Conservation (phyloP, 257 asterid genomes). For the Rhazya stricta region DNA sequence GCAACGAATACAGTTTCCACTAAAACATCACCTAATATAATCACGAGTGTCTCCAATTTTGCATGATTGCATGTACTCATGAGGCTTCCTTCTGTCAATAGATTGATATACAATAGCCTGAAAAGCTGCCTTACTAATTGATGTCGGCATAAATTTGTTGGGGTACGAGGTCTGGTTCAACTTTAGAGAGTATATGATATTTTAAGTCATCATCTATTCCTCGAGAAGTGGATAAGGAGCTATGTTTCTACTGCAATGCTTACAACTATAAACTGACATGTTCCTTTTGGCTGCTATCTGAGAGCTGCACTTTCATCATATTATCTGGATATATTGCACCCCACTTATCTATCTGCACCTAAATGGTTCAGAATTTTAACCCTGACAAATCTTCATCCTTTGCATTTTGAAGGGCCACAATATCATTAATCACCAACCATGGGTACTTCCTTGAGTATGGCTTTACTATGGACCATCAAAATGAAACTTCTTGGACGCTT, state of each 20-base stretch:
- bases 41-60: background rate
- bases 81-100: background rate
- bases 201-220: no score
- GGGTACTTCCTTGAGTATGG: slow-evolving; percentile 75
- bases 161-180: background rate
- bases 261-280: background rate
- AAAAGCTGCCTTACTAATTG: background rate
- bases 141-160: no score
- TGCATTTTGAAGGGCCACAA: slow-evolving; percentile 56
- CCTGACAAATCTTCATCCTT: background rate
- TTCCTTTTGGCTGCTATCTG: no score
- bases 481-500: slow-evolving; percentile 69
- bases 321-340: background rate
- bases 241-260: no score
- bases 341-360: background rate
- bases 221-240: background rate
- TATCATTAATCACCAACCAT: slow-evolving; percentile 49
- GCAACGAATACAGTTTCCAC: background rate
- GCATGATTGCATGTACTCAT: background rate
- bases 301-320: background rate
- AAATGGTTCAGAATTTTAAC: background rate
- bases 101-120: background rate
- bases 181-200: background rate
- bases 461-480: slow-evolving; percentile 54
- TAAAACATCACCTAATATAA: background rate